Conservation (phyloP, 345 rosid species). For the Sisymbrium altissimum region DNA sequence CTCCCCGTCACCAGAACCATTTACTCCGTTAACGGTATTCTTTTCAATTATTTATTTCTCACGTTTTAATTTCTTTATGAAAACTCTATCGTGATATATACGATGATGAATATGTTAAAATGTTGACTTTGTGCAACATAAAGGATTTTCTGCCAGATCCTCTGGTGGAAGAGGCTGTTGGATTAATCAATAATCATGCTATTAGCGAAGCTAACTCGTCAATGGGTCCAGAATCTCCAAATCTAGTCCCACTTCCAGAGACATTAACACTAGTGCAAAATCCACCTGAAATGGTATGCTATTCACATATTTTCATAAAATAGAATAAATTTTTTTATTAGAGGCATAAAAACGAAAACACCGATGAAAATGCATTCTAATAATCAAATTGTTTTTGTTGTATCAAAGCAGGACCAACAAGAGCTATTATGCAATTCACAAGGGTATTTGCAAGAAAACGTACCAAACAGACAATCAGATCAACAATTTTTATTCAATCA, state of each 20-base stretch:
- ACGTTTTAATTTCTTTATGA: neutral
- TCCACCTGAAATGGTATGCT: constrained; percentile 10
- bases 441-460: neutral
- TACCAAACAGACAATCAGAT: neutral
- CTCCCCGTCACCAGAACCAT: neutral
- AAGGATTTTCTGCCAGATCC: neutral
- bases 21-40: neutral
- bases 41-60: neutral
- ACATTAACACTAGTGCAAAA: neutral
- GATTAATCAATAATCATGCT: neutral
- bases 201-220: neutral
- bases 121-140: neutral
- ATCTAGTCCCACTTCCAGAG: neutral
- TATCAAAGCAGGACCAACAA: neutral
- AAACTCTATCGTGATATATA: neutral
- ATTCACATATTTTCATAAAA: neutral
- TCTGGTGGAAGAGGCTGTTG: neutral
- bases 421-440: neutral
- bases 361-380: neutral
- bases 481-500: neutral
- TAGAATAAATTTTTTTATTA: neutral
- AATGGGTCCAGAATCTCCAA: neutral
- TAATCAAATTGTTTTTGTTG: neutral
- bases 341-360: neutral
- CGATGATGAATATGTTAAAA: neutral